Percentiles rank a stretch among this genome's conserved stretches.
Conservation (phyloP, 208 protist species). For the Acanthamoeba lenticulata region DNA sequence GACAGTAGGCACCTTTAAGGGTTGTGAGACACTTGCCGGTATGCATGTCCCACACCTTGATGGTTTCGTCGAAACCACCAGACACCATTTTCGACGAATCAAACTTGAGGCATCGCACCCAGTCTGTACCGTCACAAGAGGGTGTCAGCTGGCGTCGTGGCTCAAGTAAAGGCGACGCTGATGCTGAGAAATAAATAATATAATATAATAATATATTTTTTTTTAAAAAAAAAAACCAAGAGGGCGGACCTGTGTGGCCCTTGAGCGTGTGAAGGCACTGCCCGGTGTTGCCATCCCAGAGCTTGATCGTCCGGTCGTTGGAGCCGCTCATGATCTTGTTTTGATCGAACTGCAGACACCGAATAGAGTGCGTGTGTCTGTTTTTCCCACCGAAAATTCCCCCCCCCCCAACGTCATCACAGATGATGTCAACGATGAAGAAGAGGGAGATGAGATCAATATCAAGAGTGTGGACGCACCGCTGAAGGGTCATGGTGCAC, state of each 20-base stretch:
- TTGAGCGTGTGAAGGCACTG: slow-evolving; percentile 57
- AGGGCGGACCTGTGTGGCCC: background rate
- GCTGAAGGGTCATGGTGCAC: slow-evolving; percentile 46
- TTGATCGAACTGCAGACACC: slow-evolving; percentile 45
- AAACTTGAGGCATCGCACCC: slow-evolving; percentile 47
- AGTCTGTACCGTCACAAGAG: background rate
- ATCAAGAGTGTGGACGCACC: background rate
- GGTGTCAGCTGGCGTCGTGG: no score
- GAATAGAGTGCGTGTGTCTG: slow-evolving; percentile 41
- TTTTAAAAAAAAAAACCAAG: background rate
- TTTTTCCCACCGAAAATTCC: background rate
- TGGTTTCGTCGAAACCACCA: slow-evolving; percentile 54
- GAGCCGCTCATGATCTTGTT: slow-evolving; percentile 65
- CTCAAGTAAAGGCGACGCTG: no score
- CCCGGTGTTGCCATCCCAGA: slow-evolving; percentile 39
- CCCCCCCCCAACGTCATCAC: no score
- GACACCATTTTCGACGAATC: slow-evolving; percentile 31
- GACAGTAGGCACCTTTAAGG: slow-evolving; percentile 25
- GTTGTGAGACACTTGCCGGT: slow-evolving; percentile 49
- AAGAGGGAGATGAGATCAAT: background rate
- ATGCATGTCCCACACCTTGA: slow-evolving; percentile 62
- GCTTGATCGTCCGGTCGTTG: slow-evolving; percentile 60
- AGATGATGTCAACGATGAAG: no score
- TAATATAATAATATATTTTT: no score
- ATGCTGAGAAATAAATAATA: no score